A percentile compares a stretch with the other conserved stretches of the same genome.
phyloP scores from a whole-genome alignment of 208 protist species.

The Strigomonas culicis region DNA sequence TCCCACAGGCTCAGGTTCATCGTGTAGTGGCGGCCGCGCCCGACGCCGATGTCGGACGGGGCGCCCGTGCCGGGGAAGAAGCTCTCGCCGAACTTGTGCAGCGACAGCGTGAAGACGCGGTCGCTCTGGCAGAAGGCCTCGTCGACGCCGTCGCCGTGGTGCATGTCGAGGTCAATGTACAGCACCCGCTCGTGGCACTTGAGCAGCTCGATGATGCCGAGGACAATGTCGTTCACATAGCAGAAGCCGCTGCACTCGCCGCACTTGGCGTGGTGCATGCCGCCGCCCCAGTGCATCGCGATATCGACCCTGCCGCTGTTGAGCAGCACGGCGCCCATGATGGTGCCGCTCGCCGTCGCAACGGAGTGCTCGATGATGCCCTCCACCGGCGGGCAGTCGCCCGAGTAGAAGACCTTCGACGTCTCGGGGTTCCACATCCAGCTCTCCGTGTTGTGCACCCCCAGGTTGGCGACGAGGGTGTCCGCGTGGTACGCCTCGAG shows the following conservation, averaged over 20 bases:
- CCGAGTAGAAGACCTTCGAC: slow-evolving; percentile 81
- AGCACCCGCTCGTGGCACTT: slow-evolving; percentile 96
- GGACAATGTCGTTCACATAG: slow-evolving; percentile 99
- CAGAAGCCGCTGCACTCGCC: slow-evolving; percentile 99
- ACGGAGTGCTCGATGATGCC: slow-evolving; percentile 86
- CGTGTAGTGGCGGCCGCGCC: slow-evolving; percentile 72
- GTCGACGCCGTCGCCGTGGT: slow-evolving; percentile 99
- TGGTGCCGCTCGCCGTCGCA: slow-evolving; percentile 73
- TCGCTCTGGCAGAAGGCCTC: slow-evolving; percentile 99
- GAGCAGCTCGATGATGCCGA: slow-evolving; percentile 99
- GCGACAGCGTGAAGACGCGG: slow-evolving; percentile 99
- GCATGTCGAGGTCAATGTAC: slow-evolving; percentile 99
- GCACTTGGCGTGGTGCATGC: slow-evolving; percentile 98
- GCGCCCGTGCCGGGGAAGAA: slow-evolving; percentile 98
- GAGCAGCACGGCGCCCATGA: slow-evolving; percentile 83
- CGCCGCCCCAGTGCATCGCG: slow-evolving; percentile 99
- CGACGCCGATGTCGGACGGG: slow-evolving; percentile 77
- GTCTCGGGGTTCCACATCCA: slow-evolving; percentile 83
- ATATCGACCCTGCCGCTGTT: slow-evolving; percentile 75
- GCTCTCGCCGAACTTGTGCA: slow-evolving; percentile 99
- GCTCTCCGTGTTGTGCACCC: slow-evolving; percentile 71
- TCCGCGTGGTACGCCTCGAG: slow-evolving; percentile 66
- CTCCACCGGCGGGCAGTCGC: slow-evolving; percentile 87
- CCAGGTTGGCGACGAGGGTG: slow-evolving; percentile 80
- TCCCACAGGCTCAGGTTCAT: slow-evolving; percentile 91